These are phyloP conservation scores for Oryza meyeriana DNA, from an alignment of 176 grass and related monocot genomes.

Conservation along the genomic window DNA sequence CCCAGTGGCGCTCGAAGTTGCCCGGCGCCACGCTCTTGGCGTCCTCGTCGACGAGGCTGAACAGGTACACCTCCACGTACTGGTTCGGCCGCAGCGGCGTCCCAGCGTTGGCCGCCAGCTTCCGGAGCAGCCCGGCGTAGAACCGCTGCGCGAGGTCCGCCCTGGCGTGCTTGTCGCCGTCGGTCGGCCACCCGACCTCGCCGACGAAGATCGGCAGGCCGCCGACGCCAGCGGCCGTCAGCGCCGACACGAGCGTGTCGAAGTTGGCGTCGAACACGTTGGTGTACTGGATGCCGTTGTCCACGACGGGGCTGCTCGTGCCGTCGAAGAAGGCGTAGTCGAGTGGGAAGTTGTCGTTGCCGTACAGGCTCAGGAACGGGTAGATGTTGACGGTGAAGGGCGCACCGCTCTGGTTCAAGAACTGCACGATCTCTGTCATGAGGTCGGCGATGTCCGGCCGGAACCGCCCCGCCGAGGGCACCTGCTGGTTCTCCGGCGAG, in stretches of 20 bases:
- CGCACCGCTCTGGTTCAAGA: slow-evolving; percentile 65
- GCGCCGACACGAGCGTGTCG: slow-evolving; percentile 68
- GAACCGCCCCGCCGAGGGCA: slow-evolving; percentile 69
- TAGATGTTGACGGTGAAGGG: slow-evolving; percentile 90
- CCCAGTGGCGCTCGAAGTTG: slow-evolving; percentile 87
- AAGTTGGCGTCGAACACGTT: slow-evolving; percentile 93
- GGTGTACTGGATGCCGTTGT: slow-evolving; percentile 57
- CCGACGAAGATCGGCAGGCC: slow-evolving; percentile 58
- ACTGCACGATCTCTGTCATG: slow-evolving; percentile 73
- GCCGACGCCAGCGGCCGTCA: slow-evolving; percentile 25
- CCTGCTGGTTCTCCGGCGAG: background rate
- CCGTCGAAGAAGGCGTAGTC: slow-evolving; percentile 88
- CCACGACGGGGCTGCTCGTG: slow-evolving; percentile 43
- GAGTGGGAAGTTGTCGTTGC: slow-evolving; percentile 51
- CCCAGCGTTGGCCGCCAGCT: slow-evolving; percentile 44
- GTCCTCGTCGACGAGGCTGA: slow-evolving; percentile 84
- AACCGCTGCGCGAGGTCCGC: slow-evolving; percentile 46
- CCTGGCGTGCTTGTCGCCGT: slow-evolving; percentile 57
- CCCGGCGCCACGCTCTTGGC: slow-evolving; percentile 62
- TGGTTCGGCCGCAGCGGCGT: slow-evolving; percentile 56
- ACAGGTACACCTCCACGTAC: slow-evolving; percentile 75
- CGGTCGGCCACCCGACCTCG: slow-evolving; percentile 78
- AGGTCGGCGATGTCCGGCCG: slow-evolving; percentile 41
- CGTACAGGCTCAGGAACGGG: slow-evolving; percentile 79
- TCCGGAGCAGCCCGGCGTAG: slow-evolving; percentile 54